These are phyloP conservation scores for Microsporum ferrugineum DNA, from an alignment of 2,329 filamentous ascomycete genomes.

Conservation along the genomic window DNA sequence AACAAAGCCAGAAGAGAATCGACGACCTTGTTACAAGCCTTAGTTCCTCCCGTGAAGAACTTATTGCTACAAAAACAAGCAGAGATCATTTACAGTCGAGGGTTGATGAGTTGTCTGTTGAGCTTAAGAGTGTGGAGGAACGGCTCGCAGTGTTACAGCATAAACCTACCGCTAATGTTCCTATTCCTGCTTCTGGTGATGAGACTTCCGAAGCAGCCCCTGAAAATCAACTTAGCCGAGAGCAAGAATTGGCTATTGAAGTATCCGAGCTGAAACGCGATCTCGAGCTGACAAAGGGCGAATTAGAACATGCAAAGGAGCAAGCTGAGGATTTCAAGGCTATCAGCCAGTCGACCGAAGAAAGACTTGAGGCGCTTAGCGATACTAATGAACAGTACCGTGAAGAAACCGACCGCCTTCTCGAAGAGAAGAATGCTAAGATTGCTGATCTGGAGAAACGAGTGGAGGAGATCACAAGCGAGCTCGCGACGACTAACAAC, in stretches of 20 bases:
- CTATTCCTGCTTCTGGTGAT: conserved; percentile 36
- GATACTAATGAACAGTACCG: conserved; percentile 75
- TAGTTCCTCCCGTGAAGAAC: conserved; percentile 70
- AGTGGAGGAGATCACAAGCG: conserved; percentile 68
- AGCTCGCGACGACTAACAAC: conserved; percentile 68
- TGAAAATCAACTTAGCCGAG: conserved; percentile 49
- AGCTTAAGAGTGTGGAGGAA: conserved; percentile 81
- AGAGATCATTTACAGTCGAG: conserved; percentile 80
- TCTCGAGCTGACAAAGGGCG: conserved; percentile 65
- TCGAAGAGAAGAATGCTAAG: conserved; percentile 66
- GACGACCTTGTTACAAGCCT: conserved; percentile 79
- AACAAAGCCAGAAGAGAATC: conserved; percentile 80
- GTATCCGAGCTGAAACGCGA: conserved; percentile 78
- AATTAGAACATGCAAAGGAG: conserved; percentile 68
- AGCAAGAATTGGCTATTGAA: conserved; percentile 74
- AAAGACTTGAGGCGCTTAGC: conserved; percentile 67
- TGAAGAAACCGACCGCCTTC: conserved; percentile 66
- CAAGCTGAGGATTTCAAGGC: conserved; percentile 81
- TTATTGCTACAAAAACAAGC: conserved; percentile 73
- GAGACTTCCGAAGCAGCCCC: conserved; percentile 40
- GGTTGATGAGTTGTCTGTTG: conserved; percentile 78
- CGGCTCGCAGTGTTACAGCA: conserved; percentile 70
- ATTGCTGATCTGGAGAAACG: conserved; percentile 74
- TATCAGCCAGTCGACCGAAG: conserved; percentile 77
- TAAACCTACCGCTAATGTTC: conserved; percentile 48